Base-by-base conservation (phyloP, 495 filamentous ascomycete genomes). In the Penicillium psychrofluorescens region DNA sequence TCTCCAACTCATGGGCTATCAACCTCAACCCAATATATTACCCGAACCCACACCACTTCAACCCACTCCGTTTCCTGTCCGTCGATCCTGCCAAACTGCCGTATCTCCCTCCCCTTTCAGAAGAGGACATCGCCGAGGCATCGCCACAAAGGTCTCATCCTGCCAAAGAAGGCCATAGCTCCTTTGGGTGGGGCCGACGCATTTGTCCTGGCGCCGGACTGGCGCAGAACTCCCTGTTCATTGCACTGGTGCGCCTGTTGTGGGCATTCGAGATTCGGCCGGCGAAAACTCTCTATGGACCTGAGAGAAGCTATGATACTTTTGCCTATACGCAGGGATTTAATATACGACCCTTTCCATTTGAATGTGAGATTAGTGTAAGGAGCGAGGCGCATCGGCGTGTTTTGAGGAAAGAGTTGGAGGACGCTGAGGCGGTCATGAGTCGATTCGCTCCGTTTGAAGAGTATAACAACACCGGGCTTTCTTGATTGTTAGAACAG, bases 231-330 rank as follows among this genome's bases (percentile, higher is more conserved):
- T 69, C 60, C 0, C 49, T 79, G 27, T 75, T 71, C 48, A 48
- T 75, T 7, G 64, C 56, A n/a, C 53, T 73, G n/a, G 60, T 74
- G 6, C 62, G 70, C 12, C 57, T 80, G 11, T 44, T 81, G 10
- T 80, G 77, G 77, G 71, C 63, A 0, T 79, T 78, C 44, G 58
- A 75, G 16, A 60, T 79, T 29, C 35, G 12, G 11, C 55, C 60
- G 9, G 58, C 75, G 15, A 66, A 65, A 12, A 68, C 76, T 34
- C 64, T 72, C 40, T 68, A 76, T 37, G 50, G 50, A 0, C 32
- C 38, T 7, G 36, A 43, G 11, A 33, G 46, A 9, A 22, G 22
- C 11, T 54, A 56, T 45, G 54, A 56, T 48, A 50, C 46, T 11
- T 47, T 55, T 41, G 49, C 43, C n/a, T 58, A 55, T 43, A 55